A percentile compares a stretch with the other conserved stretches of the same genome.
phyloP scores from a whole-genome alignment of 202 grass and related monocot species.

The Panicum hallii region DNA sequence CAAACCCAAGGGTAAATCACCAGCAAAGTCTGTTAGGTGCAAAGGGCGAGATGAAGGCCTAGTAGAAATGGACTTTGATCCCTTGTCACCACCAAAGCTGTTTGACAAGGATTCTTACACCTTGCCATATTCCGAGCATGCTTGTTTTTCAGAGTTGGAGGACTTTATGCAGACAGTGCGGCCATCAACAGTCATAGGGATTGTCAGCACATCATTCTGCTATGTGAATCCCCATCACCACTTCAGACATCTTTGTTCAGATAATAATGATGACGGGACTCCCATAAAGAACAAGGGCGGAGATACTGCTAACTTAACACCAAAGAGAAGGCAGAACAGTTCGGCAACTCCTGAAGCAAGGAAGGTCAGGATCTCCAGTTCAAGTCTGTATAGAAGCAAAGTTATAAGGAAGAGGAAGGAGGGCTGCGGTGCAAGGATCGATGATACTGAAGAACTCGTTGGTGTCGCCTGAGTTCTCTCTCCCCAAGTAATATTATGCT shows the following conservation, averaged over 20 bases:
- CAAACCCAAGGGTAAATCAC: conserved; percentile 12
- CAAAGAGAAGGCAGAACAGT: conserved; percentile 40
- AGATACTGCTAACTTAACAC: conserved; percentile 5
- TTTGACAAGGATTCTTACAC: conserved; percentile 68
- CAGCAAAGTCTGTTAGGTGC: conserved; percentile 38
- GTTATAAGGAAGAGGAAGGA: conserved; percentile 49
- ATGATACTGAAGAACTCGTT: conserved; percentile 48
- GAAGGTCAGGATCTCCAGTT: conserved; percentile 35
- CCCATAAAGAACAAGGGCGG: conserved; percentile 22
- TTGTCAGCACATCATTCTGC: conserved; percentile 66
- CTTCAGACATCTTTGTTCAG: conserved; percentile 57
- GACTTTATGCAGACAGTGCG: conserved; percentile 65
- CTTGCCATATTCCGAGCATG: conserved; percentile 85
- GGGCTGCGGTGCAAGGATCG: conserved; percentile 35
- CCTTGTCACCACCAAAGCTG: conserved; percentile 53
- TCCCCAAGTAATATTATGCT: background rate
- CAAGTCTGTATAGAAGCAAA: conserved; percentile 49
- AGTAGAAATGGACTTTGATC: conserved; percentile 38
- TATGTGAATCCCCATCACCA: conserved; percentile 66
- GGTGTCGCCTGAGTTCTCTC: conserved; percentile 29
- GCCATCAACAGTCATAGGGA: conserved; percentile 63
- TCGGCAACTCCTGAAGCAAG: conserved; percentile 2
- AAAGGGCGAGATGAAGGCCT: conserved; percentile 23
- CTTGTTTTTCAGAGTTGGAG: conserved; percentile 75
- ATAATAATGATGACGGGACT: conserved; percentile 18